Evolutionary conservation across 129 eudicot species (phyloP), one percentile per base, ranked within the genome.

Genomic region (Tagetes erecta): DNA sequence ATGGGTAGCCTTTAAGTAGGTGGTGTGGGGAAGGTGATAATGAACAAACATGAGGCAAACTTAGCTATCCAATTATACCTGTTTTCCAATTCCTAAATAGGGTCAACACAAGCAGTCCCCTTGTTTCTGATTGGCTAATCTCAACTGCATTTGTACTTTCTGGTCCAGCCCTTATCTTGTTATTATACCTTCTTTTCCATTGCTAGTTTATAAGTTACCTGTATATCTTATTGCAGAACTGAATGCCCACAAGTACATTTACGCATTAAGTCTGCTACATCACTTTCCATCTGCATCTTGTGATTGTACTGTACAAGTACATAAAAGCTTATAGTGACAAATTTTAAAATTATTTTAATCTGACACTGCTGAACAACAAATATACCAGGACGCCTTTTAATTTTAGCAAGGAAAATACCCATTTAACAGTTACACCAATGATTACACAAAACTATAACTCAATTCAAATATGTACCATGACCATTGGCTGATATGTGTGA

Each of bases 91-190:
- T 62, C 8, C 67, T 62, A 11, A 62, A 71, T 20, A 63, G 68
- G 70, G 59, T 56, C 74, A 72, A 79, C 56, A 78, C 78, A 40
- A 44, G 47, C 68, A 78, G 82, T 71, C 78, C 67, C 57, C 64
- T 35, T 53, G 78, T 72, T 44, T 79, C 50, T 72, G 30, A 72
- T 72, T 65, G 83, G 78, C 33, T 78, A 36, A 62, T 70, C 51
- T 78, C 37, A 39, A 46, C 60, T 70, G 60, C 40, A 31, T 55
- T 65, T 13, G 78, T 79, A 79, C 78, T 66, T 45, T 66, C 38
- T 65, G 83, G 83, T 79, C 83, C 83, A 79, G 56, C 78, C 42
- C 63, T 72, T 50, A 64, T 79, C 78, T 79, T 57, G 1, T 79
- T 34, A 73, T 44, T 60, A 65, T 78, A 44, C 82, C 78, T 55